Evolutionary conservation across 805 yeast species (phyloP).

Genomic region (Wickerhamiella musiphila): DNA sequence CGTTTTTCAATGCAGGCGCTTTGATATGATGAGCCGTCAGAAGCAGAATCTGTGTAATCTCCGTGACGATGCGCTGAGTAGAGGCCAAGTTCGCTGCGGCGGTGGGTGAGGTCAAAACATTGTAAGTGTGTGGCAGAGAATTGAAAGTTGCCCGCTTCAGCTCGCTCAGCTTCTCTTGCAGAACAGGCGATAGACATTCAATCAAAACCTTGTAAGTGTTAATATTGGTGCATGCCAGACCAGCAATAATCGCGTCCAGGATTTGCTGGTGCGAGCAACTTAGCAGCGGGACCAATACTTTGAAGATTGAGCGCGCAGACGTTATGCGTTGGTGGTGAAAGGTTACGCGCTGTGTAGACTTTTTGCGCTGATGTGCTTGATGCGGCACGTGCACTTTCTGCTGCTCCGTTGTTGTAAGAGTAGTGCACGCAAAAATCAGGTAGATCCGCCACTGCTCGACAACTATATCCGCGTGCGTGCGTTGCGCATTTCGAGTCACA

Average conservation of each 20-base stretch:
- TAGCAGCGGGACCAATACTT: conserved; percentile 69
- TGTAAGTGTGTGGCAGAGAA: not conserved
- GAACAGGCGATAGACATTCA: conserved; percentile 50
- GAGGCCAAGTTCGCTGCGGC: not conserved
- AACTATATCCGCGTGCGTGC: conserved; percentile 47
- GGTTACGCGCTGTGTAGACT: conserved; percentile 60
- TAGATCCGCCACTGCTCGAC: conserved; percentile 81
- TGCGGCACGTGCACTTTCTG: conserved; percentile 57
- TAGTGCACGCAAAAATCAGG: conserved; percentile 78
- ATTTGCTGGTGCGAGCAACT: conserved; percentile 51
- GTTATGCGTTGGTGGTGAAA: conserved; percentile 84
- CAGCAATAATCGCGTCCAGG: conserved; percentile 75
- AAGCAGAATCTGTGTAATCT: conserved; percentile 58
- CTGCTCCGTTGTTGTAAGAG: conserved; percentile 76
- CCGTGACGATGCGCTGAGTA: conserved; percentile 36
- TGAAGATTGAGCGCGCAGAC: conserved; percentile 77
- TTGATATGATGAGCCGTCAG: conserved; percentile 48
- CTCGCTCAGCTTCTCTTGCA: conserved; percentile 33
- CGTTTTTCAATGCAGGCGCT: conserved; percentile 34
- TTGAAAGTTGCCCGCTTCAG: conserved; percentile 2
- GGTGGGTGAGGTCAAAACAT: too few relatives aligned
- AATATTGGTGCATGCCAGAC: conserved; percentile 75
- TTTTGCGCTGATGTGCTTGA: conserved; percentile 45
- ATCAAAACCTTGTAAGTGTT: conserved; percentile 72
- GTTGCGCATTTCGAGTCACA: conserved; percentile 17